Evolutionary conservation across 2,329 filamentous ascomycete species (phyloP), one percentile per base, ranked within the genome.

Genomic region (Sphaerulina vaccinii): DNA sequence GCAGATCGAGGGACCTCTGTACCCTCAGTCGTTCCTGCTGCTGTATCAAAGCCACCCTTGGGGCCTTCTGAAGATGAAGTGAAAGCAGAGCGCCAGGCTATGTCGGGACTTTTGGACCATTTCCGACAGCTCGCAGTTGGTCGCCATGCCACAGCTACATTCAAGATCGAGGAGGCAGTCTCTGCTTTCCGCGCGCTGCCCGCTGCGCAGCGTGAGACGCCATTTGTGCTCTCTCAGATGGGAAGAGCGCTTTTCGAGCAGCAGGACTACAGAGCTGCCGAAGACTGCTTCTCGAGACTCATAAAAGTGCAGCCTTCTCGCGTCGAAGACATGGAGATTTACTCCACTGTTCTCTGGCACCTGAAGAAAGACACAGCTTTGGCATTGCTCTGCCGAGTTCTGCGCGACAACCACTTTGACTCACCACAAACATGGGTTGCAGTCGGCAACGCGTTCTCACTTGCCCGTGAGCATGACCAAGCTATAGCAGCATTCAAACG

Each of bases 311-410:
- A 88, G 10, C 92, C 92, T 1, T 88, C 88, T 1, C 84, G 89
- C 3, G 78, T 95, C 38, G 87, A 95, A 66, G 91, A 96, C 65
- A 96, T 97, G 91, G 93, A 99, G 68, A 85, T 97, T 29, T 99
- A 96, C 72, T 97, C 92, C 11, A 99, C 93, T 0, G 86, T 95
- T n/a, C 79, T 99, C n/a, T 99, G 95, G 93, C 91, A 96, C 70
- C 75, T 96, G 56, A 96, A 95, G 71, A 86, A 88, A 57, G 92
- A 96, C 66, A 88, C 90, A 0, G 89, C 96, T 55, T 78, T 99
- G 18, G 91, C 92, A 0, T 95, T 93, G 71, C 78, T 99, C 22
- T 90, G 92, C 0, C 92, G 97, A 65, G 89, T 95, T 64, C 78
- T 97, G 35, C 81, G 95, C 45, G 92, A 96, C 59, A 78, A 87